Evolutionary conservation across 2,329 filamentous ascomycete genomes (phyloP).

Genomic region (Penicillium thymicola): DNA sequence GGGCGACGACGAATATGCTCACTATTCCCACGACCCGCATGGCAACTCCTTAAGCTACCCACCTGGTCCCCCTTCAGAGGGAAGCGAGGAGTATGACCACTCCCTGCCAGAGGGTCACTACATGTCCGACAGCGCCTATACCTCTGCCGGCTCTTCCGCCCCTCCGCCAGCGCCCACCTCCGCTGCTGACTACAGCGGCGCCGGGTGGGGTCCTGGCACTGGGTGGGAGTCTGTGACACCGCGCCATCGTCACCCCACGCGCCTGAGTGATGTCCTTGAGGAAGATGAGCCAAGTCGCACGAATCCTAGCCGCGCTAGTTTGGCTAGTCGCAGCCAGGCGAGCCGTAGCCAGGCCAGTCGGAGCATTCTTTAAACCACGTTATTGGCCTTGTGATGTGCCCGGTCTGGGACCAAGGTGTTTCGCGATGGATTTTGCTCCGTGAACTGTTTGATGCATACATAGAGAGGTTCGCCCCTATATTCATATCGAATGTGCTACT

Average conservation of each 20-base stretch:
- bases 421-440: not conserved
- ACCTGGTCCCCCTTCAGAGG: conserved; percentile 46
- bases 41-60: conserved; percentile 59
- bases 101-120: conserved; percentile 48
- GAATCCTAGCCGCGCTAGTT: conserved; percentile 67
- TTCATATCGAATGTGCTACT: not conserved
- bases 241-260: conserved; percentile 78
- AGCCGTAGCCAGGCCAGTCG: conserved; percentile 24
- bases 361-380: conserved; percentile 1
- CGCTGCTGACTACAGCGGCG: conserved; percentile 61
- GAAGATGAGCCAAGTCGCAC: conserved; percentile 72
- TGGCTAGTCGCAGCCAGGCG: conserved; percentile 1
- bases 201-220: conserved; percentile 62
- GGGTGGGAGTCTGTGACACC: conserved; percentile 74
- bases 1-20: conserved; percentile 69
- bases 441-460: not conserved
- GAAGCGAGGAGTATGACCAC: conserved; percentile 55
- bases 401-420: not conserved
- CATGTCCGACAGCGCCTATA: conserved; percentile 26
- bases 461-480: not conserved
- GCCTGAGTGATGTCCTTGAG: conserved; percentile 82
- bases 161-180: conserved; percentile 34
- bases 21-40: conserved; percentile 59
- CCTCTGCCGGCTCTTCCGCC: conserved; percentile 24
- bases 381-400: not conserved